phyloP scores from a whole-genome alignment of 495 filamentous ascomycete genomes.

The Penicillium crystallinum region DNA sequence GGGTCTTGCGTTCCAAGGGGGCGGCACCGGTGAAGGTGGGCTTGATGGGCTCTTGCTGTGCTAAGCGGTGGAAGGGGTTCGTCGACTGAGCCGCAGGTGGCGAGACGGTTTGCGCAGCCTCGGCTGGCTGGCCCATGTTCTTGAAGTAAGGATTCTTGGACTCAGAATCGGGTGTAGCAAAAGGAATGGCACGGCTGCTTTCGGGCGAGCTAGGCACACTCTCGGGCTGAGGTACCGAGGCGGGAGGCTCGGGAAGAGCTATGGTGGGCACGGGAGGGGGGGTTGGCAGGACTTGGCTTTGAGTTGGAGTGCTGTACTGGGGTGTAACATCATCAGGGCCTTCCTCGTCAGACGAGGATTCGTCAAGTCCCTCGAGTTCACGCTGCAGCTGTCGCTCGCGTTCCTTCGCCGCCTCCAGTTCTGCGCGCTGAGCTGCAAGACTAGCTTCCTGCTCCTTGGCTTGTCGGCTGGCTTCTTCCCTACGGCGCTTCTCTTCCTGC shows the following conservation, averaged over 20 bases:
- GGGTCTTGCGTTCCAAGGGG: conserved; percentile 44
- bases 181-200: conserved; percentile 22
- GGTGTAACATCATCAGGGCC: conserved; percentile 76
- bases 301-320: conserved; percentile 75
- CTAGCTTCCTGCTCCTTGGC: conserved; percentile 85
- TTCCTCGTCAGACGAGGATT: conserved; percentile 83
- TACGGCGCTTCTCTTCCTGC: conserved; percentile 86
- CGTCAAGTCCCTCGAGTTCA: conserved; percentile 78
- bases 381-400: conserved; percentile 81
- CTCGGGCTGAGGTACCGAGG: conserved; percentile 38
- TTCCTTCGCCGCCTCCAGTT: conserved; percentile 86
- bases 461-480: conserved; percentile 79
- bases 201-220: conserved; percentile 24
- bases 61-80: conserved; percentile 93
- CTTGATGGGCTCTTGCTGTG: conserved; percentile 44
- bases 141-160: conserved; percentile 72
- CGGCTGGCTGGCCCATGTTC: conserved; percentile 49
- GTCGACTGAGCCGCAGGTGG: conserved; percentile 56
- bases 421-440: conserved; percentile 79
- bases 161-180: conserved; percentile 35
- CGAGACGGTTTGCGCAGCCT: conserved; percentile 11
- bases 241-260: conserved; percentile 30
- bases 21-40: conserved; percentile 32
- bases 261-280: conserved; percentile 28
- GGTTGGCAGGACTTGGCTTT: conserved; percentile 51